phyloP scores from a whole-genome alignment of 441 rosid genomes.

The Adansonia rubrostipa region DNA sequence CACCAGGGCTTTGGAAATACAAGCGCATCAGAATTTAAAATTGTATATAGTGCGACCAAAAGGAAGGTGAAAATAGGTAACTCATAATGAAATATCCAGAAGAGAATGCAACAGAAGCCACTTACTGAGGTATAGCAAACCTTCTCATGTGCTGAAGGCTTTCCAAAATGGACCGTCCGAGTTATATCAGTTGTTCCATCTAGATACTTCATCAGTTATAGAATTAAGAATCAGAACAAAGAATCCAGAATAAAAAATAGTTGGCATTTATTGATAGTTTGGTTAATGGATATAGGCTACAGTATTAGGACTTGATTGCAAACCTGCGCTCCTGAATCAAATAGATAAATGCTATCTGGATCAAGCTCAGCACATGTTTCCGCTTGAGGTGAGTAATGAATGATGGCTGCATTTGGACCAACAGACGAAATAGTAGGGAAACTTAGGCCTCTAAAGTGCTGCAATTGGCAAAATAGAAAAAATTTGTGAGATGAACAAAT shows the following conservation, averaged over 20 bases:
- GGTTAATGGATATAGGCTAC: background rate
- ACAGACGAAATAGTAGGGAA: slow-evolving; percentile 94
- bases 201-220: slow-evolving; percentile 58
- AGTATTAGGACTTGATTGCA: slow-evolving; percentile 23
- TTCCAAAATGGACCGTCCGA: slow-evolving; percentile 95
- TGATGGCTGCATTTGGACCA: slow-evolving; percentile 93
- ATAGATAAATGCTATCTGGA: slow-evolving; percentile 78
- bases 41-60: background rate
- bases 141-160: slow-evolving; percentile 84
- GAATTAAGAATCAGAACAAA: slow-evolving; percentile 27
- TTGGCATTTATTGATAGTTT: background rate
- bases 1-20: background rate
- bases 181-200: slow-evolving; percentile 99
- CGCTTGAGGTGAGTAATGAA: slow-evolving; percentile 75
- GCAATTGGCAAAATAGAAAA: slow-evolving; percentile 38
- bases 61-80: slow-evolving; percentile 10
- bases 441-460: slow-evolving; percentile 91
- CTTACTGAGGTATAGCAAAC: slow-evolving; percentile 88
- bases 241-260: slow-evolving; percentile 16
- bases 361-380: slow-evolving; percentile 87
- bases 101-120: slow-evolving; percentile 26
- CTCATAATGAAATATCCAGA: background rate
- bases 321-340: slow-evolving; percentile 99
- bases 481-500: slow-evolving; percentile 11
- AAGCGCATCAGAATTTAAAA: background rate